Evolutionary conservation across 2,329 filamentous ascomycete genomes (phyloP), one percentile per base, ranked within the genome.

Genomic region (Diaporthe citriasiana): DNA sequence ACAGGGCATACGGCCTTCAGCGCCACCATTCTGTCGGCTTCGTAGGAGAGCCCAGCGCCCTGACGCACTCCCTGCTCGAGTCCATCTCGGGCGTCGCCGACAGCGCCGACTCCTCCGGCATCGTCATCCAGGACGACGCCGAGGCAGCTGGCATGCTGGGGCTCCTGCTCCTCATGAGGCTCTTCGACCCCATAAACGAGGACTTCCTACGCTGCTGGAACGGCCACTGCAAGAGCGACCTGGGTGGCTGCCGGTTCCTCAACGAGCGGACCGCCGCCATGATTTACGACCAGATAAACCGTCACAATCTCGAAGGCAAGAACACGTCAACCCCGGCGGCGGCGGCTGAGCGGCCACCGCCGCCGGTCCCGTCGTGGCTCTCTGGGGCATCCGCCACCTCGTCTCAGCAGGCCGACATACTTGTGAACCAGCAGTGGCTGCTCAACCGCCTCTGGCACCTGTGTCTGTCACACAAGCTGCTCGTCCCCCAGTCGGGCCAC

Each of bases 401-500:
- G 4, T 53, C 71, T 30, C 71, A 73, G 53, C 51, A 73, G 60
- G 59, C 71, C n/a, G 71, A 73, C 42, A 73, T 73, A 15, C 40
- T 73, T 30, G 55, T 73, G 30, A 73, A 73, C 30, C 71, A 73
- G 51, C 71, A 73, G 40, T 73, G 71, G 71, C 71, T 73, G 30
- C 71, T 68, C 4, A 73, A 73, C 42, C 71, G 71, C 13, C 60
- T 73, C 7, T 73, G 71, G 71, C 71, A 73, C 51, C 15, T 73
- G 22, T 73, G 71, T 33, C 60, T 73, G 1, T 73, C 60, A 47
- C 71, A 73, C n/a, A 73, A 73, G 30, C 45, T 73, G 17, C 71
- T 73, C 6, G 45, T 73, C 15, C 71, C 71, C 12, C 71, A 73
- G 30, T 73, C 71, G 22, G 71, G 65, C 15, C 71, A 73, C 25